Evolutionary conservation across 2,329 filamentous ascomycete genomes (phyloP), one percentile per base, ranked within the genome.

Genomic region (Graphilbum fragrans): DNA sequence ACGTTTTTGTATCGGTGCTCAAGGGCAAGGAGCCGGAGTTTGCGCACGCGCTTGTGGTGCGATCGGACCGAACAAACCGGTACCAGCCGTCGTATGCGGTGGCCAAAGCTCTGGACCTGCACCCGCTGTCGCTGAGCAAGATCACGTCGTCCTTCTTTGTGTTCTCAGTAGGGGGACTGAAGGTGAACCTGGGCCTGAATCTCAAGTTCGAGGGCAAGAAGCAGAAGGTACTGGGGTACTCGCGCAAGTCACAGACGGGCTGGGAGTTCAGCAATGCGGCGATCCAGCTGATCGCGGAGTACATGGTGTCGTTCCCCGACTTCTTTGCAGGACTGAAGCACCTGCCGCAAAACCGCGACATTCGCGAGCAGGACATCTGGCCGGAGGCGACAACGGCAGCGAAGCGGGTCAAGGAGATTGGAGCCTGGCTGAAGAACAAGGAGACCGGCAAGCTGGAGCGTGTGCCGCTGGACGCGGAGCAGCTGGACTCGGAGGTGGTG

Each of bases 131-230:
- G 2, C 67, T 98, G 25, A 94, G 88, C 61, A 98, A 94, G 69
- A 84, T 98, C 53, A 96, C 92, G 0, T 94, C 92, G 2, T 88
- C 90, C 0, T 96, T 94, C 59, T 83, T 81, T 41, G 84, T 98
- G 43, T 77, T 77, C 43, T 74, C 64, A 17, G 77, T 90, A 4
- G 86, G 86, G 43, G 44, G 35, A 20, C 68, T 87, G 44, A 83
- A 85, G 52, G 72, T 94, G 47, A 98, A 98, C 53, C 67, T 98
- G 20, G 92, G 92, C 0, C 69, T 98, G 46, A 98, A 98, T 55
- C 71, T 98, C 50, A 98, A 98, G 59, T 98, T 98, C 45, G 92
- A 98, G 58, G 86, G 78, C 3, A 90, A 86, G 63, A 94, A 95
- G 62, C 73, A 88, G 52, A 98, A 98, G 64, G 92, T 98, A 7